Conservation (phyloP, 2,329 filamentous ascomycete species). For the Verticillium nonalfalfae region DNA sequence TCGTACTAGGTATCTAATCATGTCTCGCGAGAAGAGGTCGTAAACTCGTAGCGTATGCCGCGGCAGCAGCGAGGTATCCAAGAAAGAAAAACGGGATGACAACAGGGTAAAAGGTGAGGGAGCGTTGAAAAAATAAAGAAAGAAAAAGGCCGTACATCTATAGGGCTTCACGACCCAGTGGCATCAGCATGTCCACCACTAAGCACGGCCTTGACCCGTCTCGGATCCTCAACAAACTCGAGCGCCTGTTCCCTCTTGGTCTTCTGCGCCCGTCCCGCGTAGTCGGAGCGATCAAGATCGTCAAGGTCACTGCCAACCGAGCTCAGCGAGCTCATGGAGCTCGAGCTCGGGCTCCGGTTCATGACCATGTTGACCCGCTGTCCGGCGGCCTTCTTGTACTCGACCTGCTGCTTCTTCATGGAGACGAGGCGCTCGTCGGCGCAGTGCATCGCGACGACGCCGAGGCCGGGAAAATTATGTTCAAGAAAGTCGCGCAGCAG, state of each 20-base stretch:
- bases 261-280: conserved; percentile 18
- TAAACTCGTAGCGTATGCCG: background rate
- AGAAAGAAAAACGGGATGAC: background rate
- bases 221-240: conserved; percentile 45
- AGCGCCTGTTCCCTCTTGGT: conserved; percentile 47
- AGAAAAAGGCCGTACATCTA: background rate
- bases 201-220: conserved; percentile 31
- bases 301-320: conserved; percentile 48
- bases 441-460: conserved; percentile 69
- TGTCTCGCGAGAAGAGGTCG: background rate
- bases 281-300: conserved; percentile 24
- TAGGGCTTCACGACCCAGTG: too few species aligned
- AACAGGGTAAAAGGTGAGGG: too few species aligned
- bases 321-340: conserved; percentile 34
- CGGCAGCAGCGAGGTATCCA: background rate
- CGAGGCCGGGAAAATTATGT: conserved; percentile 69
- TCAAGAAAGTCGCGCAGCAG: conserved; percentile 64
- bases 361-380: conserved; percentile 46
- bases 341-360: conserved; percentile 44
- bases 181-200: background rate
- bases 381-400: conserved; percentile 63
- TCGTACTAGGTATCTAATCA: background rate
- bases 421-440: conserved; percentile 66
- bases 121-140: background rate
- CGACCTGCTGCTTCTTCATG: conserved; percentile 71